These are phyloP conservation scores for Dendrobium nobile DNA, from an alignment of 106 monocot genomes.

Conservation along the genomic window DNA sequence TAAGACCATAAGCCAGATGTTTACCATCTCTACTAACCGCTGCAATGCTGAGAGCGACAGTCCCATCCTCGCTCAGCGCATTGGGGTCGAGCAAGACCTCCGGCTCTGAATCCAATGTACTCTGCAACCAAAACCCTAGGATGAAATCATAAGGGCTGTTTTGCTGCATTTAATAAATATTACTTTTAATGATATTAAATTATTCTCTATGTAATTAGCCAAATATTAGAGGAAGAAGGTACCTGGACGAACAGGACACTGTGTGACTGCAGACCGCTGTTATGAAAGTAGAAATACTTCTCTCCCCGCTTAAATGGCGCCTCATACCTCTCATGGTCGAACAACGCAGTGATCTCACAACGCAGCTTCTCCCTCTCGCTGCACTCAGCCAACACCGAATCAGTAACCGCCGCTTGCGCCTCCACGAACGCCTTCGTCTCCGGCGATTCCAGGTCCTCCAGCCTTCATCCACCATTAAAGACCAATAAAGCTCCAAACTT, in stretches of 20 bases:
- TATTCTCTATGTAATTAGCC: too few relatives aligned
- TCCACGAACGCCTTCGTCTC: constrained; percentile 83
- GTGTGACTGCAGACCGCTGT: constrained; percentile 84
- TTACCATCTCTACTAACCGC: constrained; percentile 59
- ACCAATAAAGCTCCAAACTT: background rate
- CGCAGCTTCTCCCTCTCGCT: constrained; percentile 45
- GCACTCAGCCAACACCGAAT: constrained; percentile 50
- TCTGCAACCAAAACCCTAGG: constrained; percentile 22
- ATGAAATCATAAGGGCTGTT: too few relatives aligned
- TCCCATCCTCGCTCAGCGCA: constrained; percentile 70
- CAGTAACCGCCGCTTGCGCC: constrained; percentile 56
- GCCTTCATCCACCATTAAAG: constrained; percentile 27
- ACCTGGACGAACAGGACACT: constrained; percentile 82
- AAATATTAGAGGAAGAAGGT: background rate
- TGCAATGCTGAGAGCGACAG: constrained; percentile 39
- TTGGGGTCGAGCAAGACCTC: constrained; percentile 84
- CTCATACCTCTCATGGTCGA: constrained; percentile 63
- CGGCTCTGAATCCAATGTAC: constrained; percentile 45
- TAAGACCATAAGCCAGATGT: constrained; percentile 77
- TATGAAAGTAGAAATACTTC: constrained; percentile 80
- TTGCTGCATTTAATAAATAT: too few relatives aligned
- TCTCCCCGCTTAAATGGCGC: constrained; percentile 56
- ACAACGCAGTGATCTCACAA: constrained; percentile 40
- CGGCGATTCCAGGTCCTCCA: constrained; percentile 89
- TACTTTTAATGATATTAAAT: too few relatives aligned